Evolutionary conservation across 2,329 filamentous ascomycete species (phyloP).

Genomic region (Endoconidiophora laricicola): DNA sequence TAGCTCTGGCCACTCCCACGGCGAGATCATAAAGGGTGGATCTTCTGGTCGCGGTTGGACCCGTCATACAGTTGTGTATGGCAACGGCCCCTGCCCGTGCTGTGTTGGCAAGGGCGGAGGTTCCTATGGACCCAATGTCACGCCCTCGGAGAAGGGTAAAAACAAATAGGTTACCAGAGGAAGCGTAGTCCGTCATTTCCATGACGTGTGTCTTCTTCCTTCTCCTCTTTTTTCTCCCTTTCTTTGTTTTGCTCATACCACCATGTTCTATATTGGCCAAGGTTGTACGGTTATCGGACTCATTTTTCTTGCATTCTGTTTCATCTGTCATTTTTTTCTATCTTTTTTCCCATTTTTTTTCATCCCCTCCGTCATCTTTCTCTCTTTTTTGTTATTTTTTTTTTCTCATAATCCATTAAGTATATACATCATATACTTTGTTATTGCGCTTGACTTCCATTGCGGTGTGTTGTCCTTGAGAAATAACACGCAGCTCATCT

Average conservation of each 20-base stretch:
- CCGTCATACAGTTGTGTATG: conserved; percentile 42
- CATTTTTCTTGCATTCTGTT: background rate
- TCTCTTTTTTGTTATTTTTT: background rate
- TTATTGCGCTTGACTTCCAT: background rate
- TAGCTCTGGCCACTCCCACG: conserved; percentile 25
- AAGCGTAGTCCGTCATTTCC: background rate
- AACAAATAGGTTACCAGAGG: background rate
- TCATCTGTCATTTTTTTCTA: conserved; percentile 1
- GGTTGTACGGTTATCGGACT: background rate
- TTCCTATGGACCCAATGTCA: conserved; percentile 38
- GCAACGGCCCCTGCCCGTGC: conserved; percentile 39
- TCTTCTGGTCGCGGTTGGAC: conserved; percentile 34
- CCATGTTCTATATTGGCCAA: background rate
- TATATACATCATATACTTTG: background rate
- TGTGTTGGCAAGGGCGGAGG: conserved; percentile 32
- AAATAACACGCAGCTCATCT: no score
- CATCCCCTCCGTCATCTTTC: background rate
- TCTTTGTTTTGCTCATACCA: background rate
- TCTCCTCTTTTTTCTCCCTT: background rate
- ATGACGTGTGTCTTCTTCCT: background rate
- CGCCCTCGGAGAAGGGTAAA: conserved; percentile 33
- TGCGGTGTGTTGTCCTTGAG: no score
- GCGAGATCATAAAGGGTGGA: conserved; percentile 34
- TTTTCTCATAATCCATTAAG: no score
- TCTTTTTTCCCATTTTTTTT: background rate